Evolutionary conservation across 805 yeast species (phyloP).

Genomic region (Candida tibetensis): DNA sequence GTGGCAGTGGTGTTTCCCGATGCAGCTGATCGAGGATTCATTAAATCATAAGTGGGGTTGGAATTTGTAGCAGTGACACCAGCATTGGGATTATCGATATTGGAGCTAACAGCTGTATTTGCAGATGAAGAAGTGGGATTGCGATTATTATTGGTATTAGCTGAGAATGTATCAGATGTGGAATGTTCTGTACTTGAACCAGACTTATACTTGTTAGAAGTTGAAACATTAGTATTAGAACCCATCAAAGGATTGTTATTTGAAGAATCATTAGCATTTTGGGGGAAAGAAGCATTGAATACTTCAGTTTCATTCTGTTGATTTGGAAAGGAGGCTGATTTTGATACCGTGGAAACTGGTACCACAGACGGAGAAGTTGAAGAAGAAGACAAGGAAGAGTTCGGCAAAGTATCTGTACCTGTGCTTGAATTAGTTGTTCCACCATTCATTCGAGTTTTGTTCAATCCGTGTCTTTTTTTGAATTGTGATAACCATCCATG

Average conservation of each 20-base stretch:
- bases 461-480: slow-evolving; percentile 55
- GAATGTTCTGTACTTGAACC: neutral
- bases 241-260: neutral
- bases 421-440: neutral
- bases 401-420: slow-evolving; percentile 1
- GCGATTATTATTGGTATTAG: slow-evolving; percentile 1
- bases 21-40: slow-evolving; percentile 15
- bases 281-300: neutral
- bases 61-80: slow-evolving; percentile 5
- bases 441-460: slow-evolving; percentile 30
- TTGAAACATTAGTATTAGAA: neutral
- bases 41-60: slow-evolving; percentile 17
- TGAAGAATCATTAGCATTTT: neutral
- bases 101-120: slow-evolving; percentile 6
- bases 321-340: neutral
- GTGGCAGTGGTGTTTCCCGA: slow-evolving; percentile 5
- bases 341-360: slow-evolving; percentile 2
- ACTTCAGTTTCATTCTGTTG: neutral
- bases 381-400: slow-evolving; percentile 3
- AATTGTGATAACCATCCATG: slow-evolving; percentile 66
- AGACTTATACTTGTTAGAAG: neutral
- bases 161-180: neutral
- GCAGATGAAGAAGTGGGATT: slow-evolving; percentile 3
- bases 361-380: slow-evolving; percentile 6
- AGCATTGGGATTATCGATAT: slow-evolving; percentile 7